These are phyloP conservation scores for Coemansia sp. DNA, from an alignment of 192 early-diverging fungal species.

Conservation along the genomic window DNA sequence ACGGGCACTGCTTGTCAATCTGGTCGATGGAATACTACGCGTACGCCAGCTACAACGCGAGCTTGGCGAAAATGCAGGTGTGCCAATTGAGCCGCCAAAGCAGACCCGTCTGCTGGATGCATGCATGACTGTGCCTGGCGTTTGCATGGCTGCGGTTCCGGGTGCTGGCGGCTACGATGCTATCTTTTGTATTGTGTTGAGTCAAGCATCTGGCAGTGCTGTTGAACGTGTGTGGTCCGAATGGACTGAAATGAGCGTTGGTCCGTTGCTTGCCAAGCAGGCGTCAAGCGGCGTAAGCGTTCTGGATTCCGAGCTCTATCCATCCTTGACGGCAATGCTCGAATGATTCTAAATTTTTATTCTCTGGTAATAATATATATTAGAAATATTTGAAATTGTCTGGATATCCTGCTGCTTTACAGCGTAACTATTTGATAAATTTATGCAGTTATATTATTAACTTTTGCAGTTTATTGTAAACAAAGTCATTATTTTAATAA, in stretches of 20 bases:
- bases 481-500: not conserved
- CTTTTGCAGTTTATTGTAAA: no score
- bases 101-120: conserved; percentile 88
- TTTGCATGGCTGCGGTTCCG: conserved; percentile 91
- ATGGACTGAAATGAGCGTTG: conserved; percentile 79
- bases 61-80: conserved; percentile 70
- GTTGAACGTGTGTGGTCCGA: conserved; percentile 64
- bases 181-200: conserved; percentile 83
- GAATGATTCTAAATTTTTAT: not conserved
- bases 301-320: conserved; percentile 19
- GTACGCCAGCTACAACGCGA: conserved; percentile 69
- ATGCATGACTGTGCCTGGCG: conserved; percentile 75
- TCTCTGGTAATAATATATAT: no score
- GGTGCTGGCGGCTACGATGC: conserved; percentile 98
- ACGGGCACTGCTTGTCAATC: conserved; percentile 51
- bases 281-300: conserved; percentile 58
- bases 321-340: conserved; percentile 15
- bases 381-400: no score
- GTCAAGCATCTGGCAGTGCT: conserved; percentile 46
- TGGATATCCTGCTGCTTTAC: no score
- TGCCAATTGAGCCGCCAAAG: conserved; percentile 86
- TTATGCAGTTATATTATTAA: no score
- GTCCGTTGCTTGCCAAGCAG: conserved; percentile 74
- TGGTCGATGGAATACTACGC: conserved; percentile 44
- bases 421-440: no score